These are phyloP conservation scores for Aspergillus felis DNA, from an alignment of 2,329 filamentous ascomycete species.

Conservation along the genomic window DNA sequence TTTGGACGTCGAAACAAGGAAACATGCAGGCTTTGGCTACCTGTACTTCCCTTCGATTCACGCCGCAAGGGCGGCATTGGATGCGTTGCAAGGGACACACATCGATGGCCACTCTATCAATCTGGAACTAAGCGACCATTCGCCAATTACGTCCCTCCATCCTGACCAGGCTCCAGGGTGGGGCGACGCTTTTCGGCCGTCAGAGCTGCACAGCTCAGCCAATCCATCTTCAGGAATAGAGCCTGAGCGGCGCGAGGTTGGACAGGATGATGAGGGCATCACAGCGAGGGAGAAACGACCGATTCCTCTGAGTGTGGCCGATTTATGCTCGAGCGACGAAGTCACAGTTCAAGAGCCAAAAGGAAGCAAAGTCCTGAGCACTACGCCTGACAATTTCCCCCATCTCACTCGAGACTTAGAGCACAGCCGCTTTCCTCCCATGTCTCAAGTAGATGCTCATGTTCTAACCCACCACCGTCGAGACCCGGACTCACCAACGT, in stretches of 20 bases:
- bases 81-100: constrained; percentile 32
- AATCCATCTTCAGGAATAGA: background rate
- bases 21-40: constrained; percentile 40
- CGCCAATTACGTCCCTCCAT: constrained; percentile 17
- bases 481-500: constrained; percentile 1
- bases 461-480: constrained; percentile 22
- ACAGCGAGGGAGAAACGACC: background rate
- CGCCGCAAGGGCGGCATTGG: constrained; percentile 34
- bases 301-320: constrained; percentile 3
- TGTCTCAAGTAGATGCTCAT: constrained; percentile 37
- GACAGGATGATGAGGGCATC: background rate
- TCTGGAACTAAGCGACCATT: constrained; percentile 34
- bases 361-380: background rate
- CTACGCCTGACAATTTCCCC: constrained; percentile 12
- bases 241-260: background rate
- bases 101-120: constrained; percentile 41
- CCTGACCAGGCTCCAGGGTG: background rate
- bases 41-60: constrained; percentile 32
- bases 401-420: constrained; percentile 19
- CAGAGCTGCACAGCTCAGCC: background rate
- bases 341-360: constrained; percentile 4
- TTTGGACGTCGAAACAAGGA: constrained; percentile 27
- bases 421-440: constrained; percentile 32
- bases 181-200: background rate
- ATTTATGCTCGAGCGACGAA: constrained; percentile 9